These are phyloP conservation scores for Avena atlantica DNA, from an alignment of 176 grass and related monocot species.

Conservation along the genomic window DNA sequence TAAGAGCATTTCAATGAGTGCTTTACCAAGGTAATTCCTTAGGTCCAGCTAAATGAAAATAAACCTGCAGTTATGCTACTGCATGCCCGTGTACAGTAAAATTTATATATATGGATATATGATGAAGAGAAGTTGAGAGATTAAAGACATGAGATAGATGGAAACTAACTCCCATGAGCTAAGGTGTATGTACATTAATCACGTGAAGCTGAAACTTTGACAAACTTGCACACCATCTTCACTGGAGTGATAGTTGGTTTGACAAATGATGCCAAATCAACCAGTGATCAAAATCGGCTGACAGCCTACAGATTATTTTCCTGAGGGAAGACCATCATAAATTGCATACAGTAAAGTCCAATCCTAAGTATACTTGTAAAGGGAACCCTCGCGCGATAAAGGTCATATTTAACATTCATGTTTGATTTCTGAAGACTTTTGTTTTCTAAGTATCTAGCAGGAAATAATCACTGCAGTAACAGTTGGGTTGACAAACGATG, in stretches of 20 bases:
- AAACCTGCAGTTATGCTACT: constrained; percentile 11
- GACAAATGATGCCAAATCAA: background rate
- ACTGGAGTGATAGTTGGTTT: background rate
- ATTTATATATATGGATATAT: background rate
- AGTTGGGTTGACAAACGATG: background rate
- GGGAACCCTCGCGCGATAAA: background rate
- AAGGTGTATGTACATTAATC: background rate
- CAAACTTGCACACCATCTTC: background rate
- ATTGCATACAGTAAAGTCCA: background rate
- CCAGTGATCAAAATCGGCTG: background rate
- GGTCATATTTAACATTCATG: background rate
- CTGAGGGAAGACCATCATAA: background rate
- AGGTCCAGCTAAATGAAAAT: constrained; percentile 24
- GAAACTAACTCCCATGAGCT: background rate
- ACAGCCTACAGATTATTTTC: background rate
- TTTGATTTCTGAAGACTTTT: background rate
- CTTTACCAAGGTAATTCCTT: constrained; percentile 27
- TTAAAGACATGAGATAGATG: constrained; percentile 12
- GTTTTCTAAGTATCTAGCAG: background rate
- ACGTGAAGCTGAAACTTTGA: background rate
- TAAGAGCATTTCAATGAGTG: constrained; percentile 42
- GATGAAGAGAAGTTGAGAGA: background rate
- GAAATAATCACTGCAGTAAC: background rate
- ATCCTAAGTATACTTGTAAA: background rate
- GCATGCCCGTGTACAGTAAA: constrained; percentile 2